These are phyloP conservation scores for Ustilago trichophora DNA, from an alignment of 1,284 basidiomycete genomes.

Conservation along the genomic window DNA sequence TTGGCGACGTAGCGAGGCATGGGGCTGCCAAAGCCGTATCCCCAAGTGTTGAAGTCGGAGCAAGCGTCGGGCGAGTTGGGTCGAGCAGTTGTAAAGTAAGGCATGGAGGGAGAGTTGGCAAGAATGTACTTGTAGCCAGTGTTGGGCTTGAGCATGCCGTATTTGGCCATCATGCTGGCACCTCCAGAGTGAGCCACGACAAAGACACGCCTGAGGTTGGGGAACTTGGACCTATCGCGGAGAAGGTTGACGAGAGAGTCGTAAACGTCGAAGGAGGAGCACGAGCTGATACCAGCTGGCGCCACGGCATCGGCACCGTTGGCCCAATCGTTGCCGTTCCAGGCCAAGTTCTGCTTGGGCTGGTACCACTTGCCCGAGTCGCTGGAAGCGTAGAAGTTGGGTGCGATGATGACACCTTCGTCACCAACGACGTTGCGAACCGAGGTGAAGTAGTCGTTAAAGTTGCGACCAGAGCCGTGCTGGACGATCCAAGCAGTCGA, in stretches of 20 bases:
- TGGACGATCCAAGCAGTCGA: constrained; percentile 44
- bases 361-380: constrained; percentile 29
- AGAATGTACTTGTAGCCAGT: constrained; percentile 25
- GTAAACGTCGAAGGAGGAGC: constrained; percentile 51
- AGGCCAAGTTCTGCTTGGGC: constrained; percentile 17
- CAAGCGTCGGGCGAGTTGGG: constrained; percentile 12
- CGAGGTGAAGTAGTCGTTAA: constrained; percentile 42
- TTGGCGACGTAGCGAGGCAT: constrained; percentile 30
- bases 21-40: constrained; percentile 26
- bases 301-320: constrained; percentile 33
- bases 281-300: constrained; percentile 6
- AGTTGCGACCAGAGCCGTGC: constrained; percentile 43
- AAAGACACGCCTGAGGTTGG: constrained; percentile 29
- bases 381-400: constrained; percentile 29
- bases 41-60: constrained; percentile 27
- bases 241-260: constrained; percentile 38
- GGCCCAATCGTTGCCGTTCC: constrained; percentile 27
- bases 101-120: constrained; percentile 48
- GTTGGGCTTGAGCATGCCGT: constrained; percentile 30
- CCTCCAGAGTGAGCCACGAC: constrained; percentile 47
- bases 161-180: constrained; percentile 40
- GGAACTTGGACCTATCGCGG: constrained; percentile 32
- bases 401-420: constrained; percentile 32
- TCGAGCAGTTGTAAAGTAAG: constrained; percentile 48
- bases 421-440: constrained; percentile 33